A percentile compares a stretch with the other conserved stretches of the same genome.
phyloP scores from a whole-genome alignment of 2,329 filamentous ascomycete species.

The Sarocladium brachiariae region DNA sequence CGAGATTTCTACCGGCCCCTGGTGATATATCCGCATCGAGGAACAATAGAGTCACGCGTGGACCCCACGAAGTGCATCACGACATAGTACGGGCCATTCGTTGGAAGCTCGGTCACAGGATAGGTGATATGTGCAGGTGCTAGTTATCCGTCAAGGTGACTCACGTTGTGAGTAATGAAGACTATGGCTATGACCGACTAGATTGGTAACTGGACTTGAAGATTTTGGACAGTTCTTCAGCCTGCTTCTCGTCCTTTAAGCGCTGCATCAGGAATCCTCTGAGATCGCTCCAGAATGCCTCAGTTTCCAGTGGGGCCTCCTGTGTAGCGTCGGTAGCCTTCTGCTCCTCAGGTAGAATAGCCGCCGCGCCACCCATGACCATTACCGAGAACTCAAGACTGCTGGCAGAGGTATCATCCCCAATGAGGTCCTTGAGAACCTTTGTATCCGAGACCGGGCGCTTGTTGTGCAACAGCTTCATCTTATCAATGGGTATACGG shows the following conservation, averaged over 20 bases:
- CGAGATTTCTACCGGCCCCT: background rate
- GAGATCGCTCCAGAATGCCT: conserved; percentile 82
- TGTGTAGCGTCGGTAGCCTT: conserved; percentile 19
- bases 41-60: conserved; percentile 2
- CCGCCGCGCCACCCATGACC: conserved; percentile 66
- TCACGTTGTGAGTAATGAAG: background rate
- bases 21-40: conserved; percentile 4
- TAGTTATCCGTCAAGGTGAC: background rate
- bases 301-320: conserved; percentile 51
- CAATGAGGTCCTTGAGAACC: conserved; percentile 65
- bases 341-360: conserved; percentile 30
- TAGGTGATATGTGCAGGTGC: background rate
- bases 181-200: conserved; percentile 25
- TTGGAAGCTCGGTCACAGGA: background rate
- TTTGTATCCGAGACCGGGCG: conserved; percentile 77
- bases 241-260: conserved; percentile 62
- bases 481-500: conserved; percentile 63
- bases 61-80: background rate
- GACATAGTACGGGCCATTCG: background rate
- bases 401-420: conserved; percentile 36
- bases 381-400: conserved; percentile 76
- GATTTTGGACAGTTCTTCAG: conserved; percentile 54
- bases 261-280: conserved; percentile 73
- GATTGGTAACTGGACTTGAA: conserved; percentile 69
- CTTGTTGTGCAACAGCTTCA: conserved; percentile 80